phyloP scores from a whole-genome alignment of 2,329 filamentous ascomycete species.

The Plenodomus tracheiphilus region DNA sequence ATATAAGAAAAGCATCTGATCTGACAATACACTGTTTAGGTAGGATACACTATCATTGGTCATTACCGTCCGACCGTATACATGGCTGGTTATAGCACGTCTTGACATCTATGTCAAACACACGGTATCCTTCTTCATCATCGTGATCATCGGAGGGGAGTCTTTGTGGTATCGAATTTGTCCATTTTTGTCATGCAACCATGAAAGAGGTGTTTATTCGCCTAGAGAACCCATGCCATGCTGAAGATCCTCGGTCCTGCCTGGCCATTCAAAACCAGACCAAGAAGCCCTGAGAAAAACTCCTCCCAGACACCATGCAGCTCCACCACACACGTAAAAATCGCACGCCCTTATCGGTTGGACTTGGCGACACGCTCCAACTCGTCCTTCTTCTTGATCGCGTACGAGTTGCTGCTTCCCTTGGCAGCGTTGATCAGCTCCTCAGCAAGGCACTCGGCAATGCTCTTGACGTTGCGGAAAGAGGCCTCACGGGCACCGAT shows the following conservation, averaged over 20 bases:
- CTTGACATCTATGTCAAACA: neutral
- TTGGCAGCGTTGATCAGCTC: constrained; percentile 99
- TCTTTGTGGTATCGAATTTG: constrained; percentile 23
- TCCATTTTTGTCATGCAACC: constrained; percentile 47
- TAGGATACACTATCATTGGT: neutral
- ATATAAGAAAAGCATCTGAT: too few relatives aligned
- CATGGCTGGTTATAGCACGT: neutral
- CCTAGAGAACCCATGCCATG: constrained; percentile 44
- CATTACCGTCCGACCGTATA: neutral
- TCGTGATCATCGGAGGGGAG: neutral
- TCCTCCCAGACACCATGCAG: constrained; percentile 38
- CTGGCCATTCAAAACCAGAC: constrained; percentile 34
- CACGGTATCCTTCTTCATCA: neutral
- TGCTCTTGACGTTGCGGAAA: constrained; percentile 99
- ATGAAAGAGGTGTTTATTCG: constrained; percentile 45
- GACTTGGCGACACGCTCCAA: constrained; percentile 99
- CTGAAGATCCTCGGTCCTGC: constrained; percentile 39
- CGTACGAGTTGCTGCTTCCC: constrained; percentile 99
- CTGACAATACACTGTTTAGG: too few relatives aligned
- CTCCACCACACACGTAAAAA: constrained; percentile 16
- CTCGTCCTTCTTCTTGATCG: constrained; percentile 99
- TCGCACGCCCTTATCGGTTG: constrained; percentile 83
- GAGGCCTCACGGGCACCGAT: constrained; percentile 97
- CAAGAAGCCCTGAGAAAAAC: constrained; percentile 38
- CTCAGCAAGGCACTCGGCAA: constrained; percentile 98